Evolutionary conservation across 139 green algal genomes (phyloP).

Genomic region (Coccomyxa sp.): DNA sequence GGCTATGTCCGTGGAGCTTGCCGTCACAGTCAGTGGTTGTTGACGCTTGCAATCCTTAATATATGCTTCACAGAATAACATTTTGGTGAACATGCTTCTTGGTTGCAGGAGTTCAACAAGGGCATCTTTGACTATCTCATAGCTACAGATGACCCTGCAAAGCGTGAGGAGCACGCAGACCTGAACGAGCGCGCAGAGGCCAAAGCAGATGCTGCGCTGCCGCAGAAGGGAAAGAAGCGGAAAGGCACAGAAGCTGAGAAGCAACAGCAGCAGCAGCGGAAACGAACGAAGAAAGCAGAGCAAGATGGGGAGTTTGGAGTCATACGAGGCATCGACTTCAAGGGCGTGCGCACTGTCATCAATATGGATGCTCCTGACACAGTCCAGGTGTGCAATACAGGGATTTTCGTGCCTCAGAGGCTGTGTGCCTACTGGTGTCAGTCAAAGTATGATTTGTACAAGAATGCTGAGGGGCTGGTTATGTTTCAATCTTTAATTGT

Average conservation of each 20-base stretch:
- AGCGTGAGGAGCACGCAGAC: background rate
- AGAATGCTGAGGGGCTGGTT: too few relatives aligned
- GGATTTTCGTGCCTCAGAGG: too few relatives aligned
- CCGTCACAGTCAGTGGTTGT: too few relatives aligned
- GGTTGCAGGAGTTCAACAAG: conserved; percentile 72
- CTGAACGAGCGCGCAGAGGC: background rate
- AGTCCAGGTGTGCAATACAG: conserved; percentile 36
- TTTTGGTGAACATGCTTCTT: too few relatives aligned
- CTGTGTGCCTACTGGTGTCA: too few relatives aligned
- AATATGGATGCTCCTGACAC: conserved; percentile 76
- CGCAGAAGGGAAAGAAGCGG: background rate
- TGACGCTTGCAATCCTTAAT: too few relatives aligned
- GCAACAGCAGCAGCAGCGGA: conserved; percentile 24
- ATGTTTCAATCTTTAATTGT: too few relatives aligned
- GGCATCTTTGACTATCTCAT: conserved; percentile 94
- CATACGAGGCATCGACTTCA: conserved; percentile 94
- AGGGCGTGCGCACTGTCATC: conserved; percentile 88
- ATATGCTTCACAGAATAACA: too few relatives aligned
- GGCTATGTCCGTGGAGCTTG: too few relatives aligned
- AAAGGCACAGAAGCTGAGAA: conserved; percentile 4
- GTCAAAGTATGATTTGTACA: too few relatives aligned
- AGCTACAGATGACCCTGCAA: conserved; percentile 67
- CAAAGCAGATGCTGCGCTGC: background rate
- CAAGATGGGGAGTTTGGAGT: conserved; percentile 93
- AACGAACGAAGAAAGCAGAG: conserved; percentile 13